Percentiles rank a stretch among this genome's conserved stretches.
These are phyloP conservation scores for Ascobolus immersus DNA, from an alignment of 495 filamentous ascomycete species.

Conservation along the genomic window DNA sequence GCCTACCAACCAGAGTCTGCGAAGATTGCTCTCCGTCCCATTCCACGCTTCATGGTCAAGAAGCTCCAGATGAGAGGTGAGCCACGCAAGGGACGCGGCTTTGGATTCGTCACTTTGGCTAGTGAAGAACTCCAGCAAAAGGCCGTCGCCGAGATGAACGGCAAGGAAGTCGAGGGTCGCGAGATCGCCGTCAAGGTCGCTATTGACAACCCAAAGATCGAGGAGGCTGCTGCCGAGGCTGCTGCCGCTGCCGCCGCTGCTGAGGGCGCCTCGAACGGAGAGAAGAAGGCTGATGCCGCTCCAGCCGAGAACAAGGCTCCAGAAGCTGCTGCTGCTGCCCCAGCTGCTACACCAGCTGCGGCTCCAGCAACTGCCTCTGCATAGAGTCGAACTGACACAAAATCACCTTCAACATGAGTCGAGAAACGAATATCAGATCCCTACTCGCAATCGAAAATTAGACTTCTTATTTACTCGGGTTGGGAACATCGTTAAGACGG, in stretches of 20 bases:
- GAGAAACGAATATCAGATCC: no score
- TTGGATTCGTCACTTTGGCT: constrained; percentile 87
- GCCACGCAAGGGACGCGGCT: constrained; percentile 95
- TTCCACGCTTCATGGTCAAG: constrained; percentile 99
- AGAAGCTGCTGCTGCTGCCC: constrained; percentile 6
- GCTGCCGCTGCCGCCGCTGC: constrained; percentile 17
- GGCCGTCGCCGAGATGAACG: constrained; percentile 94
- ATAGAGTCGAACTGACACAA: no score
- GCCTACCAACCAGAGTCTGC: constrained; percentile 73
- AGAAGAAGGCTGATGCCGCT: constrained; percentile 8
- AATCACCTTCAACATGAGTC: no score
- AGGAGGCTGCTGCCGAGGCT: constrained; percentile 38
- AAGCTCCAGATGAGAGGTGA: constrained; percentile 95
- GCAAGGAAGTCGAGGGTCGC: constrained; percentile 90
- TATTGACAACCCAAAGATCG: constrained; percentile 97
- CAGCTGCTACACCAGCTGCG: constrained; percentile 12
- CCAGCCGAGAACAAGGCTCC: constrained; percentile 1
- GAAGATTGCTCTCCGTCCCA: constrained; percentile 94
- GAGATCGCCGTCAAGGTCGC: constrained; percentile 99
- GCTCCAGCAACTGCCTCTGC: constrained; percentile 12
- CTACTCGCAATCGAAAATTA: no score
- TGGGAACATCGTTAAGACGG: no score
- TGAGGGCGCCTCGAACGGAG: constrained; percentile 24
- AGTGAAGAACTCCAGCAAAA: constrained; percentile 93
- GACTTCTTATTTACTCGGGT: no score